Percentiles rank a stretch among this genome's conserved stretches.
phyloP scores from a whole-genome alignment of 148 eudicot species.

The Bassia scoparia region DNA sequence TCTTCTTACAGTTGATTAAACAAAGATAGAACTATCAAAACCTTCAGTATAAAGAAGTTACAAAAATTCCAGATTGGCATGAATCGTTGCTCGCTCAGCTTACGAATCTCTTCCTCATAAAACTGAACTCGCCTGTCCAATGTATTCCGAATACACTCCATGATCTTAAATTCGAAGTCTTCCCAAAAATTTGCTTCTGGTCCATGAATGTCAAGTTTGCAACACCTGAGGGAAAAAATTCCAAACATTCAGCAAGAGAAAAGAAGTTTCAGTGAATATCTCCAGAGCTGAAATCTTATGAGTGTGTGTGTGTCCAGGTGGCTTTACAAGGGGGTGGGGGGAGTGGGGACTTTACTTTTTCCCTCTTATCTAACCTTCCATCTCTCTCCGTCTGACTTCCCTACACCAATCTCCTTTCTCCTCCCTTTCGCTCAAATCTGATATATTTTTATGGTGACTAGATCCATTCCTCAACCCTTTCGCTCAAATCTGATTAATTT shows the following conservation, averaged over 20 bases:
- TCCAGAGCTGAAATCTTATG: neutral
- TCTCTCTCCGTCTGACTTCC: too few species aligned
- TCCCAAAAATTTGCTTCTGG: constrained; percentile 90
- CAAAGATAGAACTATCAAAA: constrained; percentile 27
- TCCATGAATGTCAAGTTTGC: constrained; percentile 79
- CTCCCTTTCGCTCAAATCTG: too few species aligned
- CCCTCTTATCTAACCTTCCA: too few species aligned
- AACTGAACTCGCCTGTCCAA: constrained; percentile 85
- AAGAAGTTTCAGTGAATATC: neutral
- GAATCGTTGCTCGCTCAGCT: constrained; percentile 91
- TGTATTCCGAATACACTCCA: constrained; percentile 83
- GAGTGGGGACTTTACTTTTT: too few species aligned
- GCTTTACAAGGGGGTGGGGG: too few species aligned
- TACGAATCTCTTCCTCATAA: constrained; percentile 93
- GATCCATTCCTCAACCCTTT: too few species aligned
- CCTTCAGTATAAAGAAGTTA: constrained; percentile 92
- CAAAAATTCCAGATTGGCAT: constrained; percentile 98
- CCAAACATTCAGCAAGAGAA: neutral
- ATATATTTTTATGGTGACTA: too few species aligned
- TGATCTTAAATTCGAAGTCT: constrained; percentile 73
- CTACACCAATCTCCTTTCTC: too few species aligned
- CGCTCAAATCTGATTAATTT: too few species aligned
- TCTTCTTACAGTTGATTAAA: neutral
- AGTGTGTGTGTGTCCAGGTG: too few species aligned
- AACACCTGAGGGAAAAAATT: constrained; percentile 54